Base-by-base conservation (phyloP, 2,329 filamentous ascomycete species). In the Aspergillus arachidicola region DNA sequence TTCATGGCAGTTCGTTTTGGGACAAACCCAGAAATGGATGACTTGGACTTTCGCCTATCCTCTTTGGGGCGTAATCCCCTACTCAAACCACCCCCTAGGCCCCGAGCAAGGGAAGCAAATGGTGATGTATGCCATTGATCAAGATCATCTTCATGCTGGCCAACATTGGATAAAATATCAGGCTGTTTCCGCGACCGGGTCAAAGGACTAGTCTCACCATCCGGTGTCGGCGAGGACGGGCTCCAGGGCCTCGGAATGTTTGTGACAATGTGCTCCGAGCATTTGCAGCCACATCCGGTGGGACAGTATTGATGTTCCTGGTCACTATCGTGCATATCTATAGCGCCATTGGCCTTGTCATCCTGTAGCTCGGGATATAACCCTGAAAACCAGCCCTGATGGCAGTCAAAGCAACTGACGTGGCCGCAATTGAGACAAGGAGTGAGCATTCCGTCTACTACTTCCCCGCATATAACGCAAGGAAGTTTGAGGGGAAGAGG, bases 391-490 rank as follows among this genome's bases (percentile, higher is more conserved):
- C 80, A 82, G 46, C 69, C 70, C 46, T 71, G 71, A 55, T 82
- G 80, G 65, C 82, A 84, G 21, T 75, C 69, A 57, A 80, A 79
- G 67, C 82, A 83, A 62, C 77, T 77, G 21, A 82, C 76, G 62
- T 84, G 82, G 21, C 82, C 81, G 67, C 82, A 84, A 53, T 76
- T 75, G 12, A 83, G 71, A 64, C 82, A 84, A 6, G 82, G 82
- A 2, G 79, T 72, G 53, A 82, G 73, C 69, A 82, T 81, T 28
- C 81, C 81, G 58, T 75, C 71, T 7, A 82, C 72, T 4, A 76
- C 71, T 66, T 79, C 78, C 23, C 75, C 72, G 67, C 82, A 84
- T 36, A 83, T 78, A 9, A 78, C 71, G 64, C 82, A 84, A 58
- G 75, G 73, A n/a, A 79, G 68, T 58, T 73, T 75, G 30, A 74